Base-by-base conservation (phyloP, 2,329 filamentous ascomycete species). In the Orbilia oligospora region DNA sequence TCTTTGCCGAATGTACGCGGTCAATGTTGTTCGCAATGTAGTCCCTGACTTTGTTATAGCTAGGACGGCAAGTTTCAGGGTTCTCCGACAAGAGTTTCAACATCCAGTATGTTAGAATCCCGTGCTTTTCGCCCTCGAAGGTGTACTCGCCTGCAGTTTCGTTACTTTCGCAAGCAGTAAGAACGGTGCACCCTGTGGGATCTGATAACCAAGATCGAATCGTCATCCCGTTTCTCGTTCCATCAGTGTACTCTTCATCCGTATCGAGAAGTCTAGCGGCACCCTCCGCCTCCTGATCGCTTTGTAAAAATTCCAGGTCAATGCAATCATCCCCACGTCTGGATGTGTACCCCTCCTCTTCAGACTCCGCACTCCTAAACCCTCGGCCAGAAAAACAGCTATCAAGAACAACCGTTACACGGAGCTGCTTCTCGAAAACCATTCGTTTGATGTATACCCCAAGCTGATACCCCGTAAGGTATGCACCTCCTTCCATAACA, bases 301-400 rank as follows among this genome's bases (percentile, higher is more conserved):
- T 58, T 3, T 36, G n/a, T 30, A 58, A 55, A 18, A 8, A 9
- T 1, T 38, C n/a, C n/a, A 8, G 3, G n/a, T 58, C 53, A 27
- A 41, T n/a, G 1, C 16, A 30, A 2, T 10, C 33, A 10, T 56
- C 41, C n/a, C 61, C 69, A n/a, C 46, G 0, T 48, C 69, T 36
- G 4, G n/a, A 14, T 18, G 46, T 44, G 5, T 67, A 33, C 12
- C 38, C 61, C 36, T 20, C n/a, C 12, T 49, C 61, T 22, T 20
- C n/a, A 46, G 48, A 16, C 12, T 14, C 33, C 2, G 63, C 24
- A 8, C 22, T 36, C 6, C 72, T 22, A 16, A 73, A 16, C 6
- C 70, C 70, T 5, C 38, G 61, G 1, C 70, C 70, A 9, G 70
- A 73, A 18, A 73, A 73, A 38, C 70, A 73, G n/a, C 70, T 73